A percentile compares a stretch with the other conserved stretches of the same genome.
These are phyloP conservation scores for Lablab purpureus DNA, from an alignment of 306 rosid genomes.

Conservation along the genomic window DNA sequence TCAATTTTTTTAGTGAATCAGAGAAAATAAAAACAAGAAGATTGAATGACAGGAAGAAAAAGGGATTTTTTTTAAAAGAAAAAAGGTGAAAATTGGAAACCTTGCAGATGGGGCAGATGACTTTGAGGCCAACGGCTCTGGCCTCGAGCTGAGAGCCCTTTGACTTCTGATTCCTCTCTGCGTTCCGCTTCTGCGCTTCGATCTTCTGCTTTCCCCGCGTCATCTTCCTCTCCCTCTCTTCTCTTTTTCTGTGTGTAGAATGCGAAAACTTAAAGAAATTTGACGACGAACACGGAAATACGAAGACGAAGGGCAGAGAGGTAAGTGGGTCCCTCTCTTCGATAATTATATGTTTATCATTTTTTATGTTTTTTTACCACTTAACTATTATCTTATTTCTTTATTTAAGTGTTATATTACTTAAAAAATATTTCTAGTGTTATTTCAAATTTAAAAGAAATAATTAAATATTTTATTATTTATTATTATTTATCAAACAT, in stretches of 20 bases:
- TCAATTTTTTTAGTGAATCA: neutral
- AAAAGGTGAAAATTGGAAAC: slow-evolving; percentile 36
- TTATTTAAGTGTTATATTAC: too few relatives aligned
- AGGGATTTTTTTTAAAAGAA: neutral
- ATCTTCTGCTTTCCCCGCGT: slow-evolving; percentile 98
- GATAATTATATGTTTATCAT: neutral
- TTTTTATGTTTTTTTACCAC: neutral
- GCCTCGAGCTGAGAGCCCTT: slow-evolving; percentile 94
- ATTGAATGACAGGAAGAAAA: too few relatives aligned
- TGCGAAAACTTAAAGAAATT: neutral
- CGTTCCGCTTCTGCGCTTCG: slow-evolving; percentile 89
- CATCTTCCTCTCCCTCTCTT: slow-evolving; percentile 48
- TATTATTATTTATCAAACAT: too few relatives aligned
- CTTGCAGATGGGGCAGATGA: slow-evolving; percentile 91
- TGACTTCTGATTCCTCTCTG: slow-evolving; percentile 79
- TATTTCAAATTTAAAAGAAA: too few relatives aligned
- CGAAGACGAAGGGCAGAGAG: neutral
- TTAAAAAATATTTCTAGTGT: too few relatives aligned
- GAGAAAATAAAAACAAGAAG: neutral
- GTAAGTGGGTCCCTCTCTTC: slow-evolving; percentile 9
- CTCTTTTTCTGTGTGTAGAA: neutral
- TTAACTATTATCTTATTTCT: too few relatives aligned
- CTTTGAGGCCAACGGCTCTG: slow-evolving; percentile 87
- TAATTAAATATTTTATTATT: too few relatives aligned
- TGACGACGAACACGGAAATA: slow-evolving; percentile 10